Evolutionary conservation across 139 green algal genomes (phyloP).

Genomic region (Coccomyxa sp.): DNA sequence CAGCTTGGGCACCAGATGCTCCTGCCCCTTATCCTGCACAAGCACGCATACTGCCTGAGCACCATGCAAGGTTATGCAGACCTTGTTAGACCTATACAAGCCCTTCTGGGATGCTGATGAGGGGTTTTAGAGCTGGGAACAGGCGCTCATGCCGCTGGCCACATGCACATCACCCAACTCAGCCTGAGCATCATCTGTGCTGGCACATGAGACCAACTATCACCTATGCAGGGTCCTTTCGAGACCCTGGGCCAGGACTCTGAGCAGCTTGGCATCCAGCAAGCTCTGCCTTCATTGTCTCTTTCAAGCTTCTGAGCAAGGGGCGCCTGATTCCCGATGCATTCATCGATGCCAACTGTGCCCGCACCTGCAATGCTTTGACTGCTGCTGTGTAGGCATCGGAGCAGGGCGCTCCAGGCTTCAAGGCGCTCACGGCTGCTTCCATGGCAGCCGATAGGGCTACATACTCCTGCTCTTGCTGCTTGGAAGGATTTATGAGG

Average conservation of each 20-base stretch:
- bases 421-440: conserved; percentile 72
- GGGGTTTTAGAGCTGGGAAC: not conserved
- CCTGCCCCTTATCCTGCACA: conserved; percentile 42
- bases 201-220: not conserved
- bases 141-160: not conserved
- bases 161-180: not conserved
- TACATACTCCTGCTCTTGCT: conserved; percentile 76
- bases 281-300: not conserved
- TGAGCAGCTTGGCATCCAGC: not conserved
- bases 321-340: not conserved
- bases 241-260: not conserved
- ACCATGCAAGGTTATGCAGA: not conserved
- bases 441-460: conserved; percentile 69
- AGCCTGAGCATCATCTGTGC: not conserved
- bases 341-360: not conserved
- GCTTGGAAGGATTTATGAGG: conserved; percentile 82
- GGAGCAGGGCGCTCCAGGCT: conserved; percentile 55
- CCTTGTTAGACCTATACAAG: not conserved
- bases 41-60: no score
- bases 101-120: not conserved
- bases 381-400: conserved; percentile 65
- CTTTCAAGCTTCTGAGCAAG: not conserved
- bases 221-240: not conserved
- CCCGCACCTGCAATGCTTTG: not conserved
- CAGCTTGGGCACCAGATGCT: conserved; percentile 65